Evolutionary conservation across 805 yeast genomes (phyloP).

Genomic region (Barnettozyma pratensis): DNA sequence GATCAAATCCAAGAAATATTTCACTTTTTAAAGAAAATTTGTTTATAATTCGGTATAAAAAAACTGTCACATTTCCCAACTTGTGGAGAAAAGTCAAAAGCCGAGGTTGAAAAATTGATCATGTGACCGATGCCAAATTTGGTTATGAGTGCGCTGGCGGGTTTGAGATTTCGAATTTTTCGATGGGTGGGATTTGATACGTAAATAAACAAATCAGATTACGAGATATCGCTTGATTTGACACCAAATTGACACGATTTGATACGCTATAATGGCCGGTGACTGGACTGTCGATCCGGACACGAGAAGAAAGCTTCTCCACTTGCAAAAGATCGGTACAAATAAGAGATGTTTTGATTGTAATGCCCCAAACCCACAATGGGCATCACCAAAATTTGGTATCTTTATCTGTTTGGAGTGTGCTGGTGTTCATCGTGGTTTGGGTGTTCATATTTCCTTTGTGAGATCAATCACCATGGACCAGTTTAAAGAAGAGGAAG

Average conservation of each 20-base stretch:
- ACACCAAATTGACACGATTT: too few relatives aligned
- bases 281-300: constrained; percentile 93
- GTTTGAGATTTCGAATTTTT: too few relatives aligned
- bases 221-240: too few relatives aligned
- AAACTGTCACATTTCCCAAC: background rate
- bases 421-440: constrained; percentile 93
- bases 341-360: constrained; percentile 94
- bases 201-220: too few relatives aligned
- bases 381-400: constrained; percentile 99
- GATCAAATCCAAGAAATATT: background rate
- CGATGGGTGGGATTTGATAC: too few relatives aligned
- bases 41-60: background rate
- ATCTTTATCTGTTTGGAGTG: constrained; percentile 96
- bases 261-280: constrained; percentile 23
- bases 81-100: background rate
- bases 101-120: background rate
- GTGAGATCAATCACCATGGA: constrained; percentile 98
- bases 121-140: background rate
- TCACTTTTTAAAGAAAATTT: background rate
- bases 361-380: constrained; percentile 93
- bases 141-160: too few relatives aligned
- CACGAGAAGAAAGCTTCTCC: constrained; percentile 71
- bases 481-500: constrained; percentile 92
- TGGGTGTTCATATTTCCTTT: constrained; percentile 95
- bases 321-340: constrained; percentile 74